These are phyloP conservation scores for Plasmodium coatneyi DNA, from an alignment of 169 alveolate species.

Conservation along the genomic window DNA sequence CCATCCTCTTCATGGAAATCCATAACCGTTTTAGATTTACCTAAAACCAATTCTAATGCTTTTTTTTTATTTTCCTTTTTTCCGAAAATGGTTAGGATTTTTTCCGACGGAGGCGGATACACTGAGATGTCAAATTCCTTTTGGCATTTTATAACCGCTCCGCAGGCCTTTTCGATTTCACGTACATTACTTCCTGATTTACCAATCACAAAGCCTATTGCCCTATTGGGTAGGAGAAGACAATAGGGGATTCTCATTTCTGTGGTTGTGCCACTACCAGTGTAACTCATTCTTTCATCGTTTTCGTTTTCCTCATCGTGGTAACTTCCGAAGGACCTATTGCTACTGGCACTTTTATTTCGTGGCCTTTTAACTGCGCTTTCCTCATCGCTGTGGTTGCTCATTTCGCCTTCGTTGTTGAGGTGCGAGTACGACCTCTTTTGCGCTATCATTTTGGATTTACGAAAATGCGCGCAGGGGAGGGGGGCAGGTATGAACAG, in stretches of 20 bases:
- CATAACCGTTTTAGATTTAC: conserved; percentile 62
- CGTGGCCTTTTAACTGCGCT: conserved; percentile 38
- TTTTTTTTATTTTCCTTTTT: conserved; percentile 72
- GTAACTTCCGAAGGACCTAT: conserved; percentile 37
- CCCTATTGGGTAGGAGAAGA: conserved; percentile 60
- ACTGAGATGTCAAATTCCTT: conserved; percentile 68
- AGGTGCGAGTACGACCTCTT: conserved; percentile 39
- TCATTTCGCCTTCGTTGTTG: conserved; percentile 21
- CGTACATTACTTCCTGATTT: conserved; percentile 72
- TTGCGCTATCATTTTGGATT: conserved; percentile 46
- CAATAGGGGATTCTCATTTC: conserved; percentile 71
- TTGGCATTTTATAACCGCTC: conserved; percentile 65
- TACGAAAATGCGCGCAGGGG: background rate
- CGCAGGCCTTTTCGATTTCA: conserved; percentile 71
- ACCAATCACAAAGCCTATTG: conserved; percentile 65
- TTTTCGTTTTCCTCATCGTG: conserved; percentile 29
- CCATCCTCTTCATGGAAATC: conserved; percentile 76
- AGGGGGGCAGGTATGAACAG: background rate
- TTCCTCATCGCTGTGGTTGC: conserved; percentile 47
- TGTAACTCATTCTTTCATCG: background rate
- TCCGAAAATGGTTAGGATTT: conserved; percentile 42
- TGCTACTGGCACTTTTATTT: conserved; percentile 46
- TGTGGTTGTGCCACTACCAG: background rate
- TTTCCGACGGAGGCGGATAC: conserved; percentile 70
- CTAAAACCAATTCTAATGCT: conserved; percentile 65